phyloP scores from a whole-genome alignment of 164 flowering plant species.

The Pachysandra terminalis region DNA sequence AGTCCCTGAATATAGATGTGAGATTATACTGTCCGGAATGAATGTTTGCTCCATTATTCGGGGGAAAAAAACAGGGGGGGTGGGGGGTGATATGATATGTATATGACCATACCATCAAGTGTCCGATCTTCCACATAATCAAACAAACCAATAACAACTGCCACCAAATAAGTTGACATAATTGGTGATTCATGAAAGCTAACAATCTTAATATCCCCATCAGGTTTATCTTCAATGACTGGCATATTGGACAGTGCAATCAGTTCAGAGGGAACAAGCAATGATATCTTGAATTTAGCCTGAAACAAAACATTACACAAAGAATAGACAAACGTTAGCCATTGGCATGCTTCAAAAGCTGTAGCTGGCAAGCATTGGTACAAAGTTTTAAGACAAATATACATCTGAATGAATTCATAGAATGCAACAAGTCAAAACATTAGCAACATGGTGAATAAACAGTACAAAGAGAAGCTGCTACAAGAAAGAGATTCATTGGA shows the following conservation, averaged over 20 bases:
- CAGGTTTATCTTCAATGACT: slow-evolving; percentile 53
- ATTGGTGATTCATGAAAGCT: slow-evolving; percentile 79
- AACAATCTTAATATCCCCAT: slow-evolving; percentile 66
- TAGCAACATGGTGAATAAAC: slow-evolving; percentile 35
- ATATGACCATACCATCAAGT: slow-evolving; percentile 82
- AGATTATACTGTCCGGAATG: not conserved
- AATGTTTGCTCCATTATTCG: not conserved
- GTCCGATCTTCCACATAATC: slow-evolving; percentile 86
- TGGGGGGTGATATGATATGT: too few species aligned
- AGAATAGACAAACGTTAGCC: not conserved
- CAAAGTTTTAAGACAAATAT: not conserved
- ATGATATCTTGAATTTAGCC: slow-evolving; percentile 91
- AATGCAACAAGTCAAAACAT: slow-evolving; percentile 37
- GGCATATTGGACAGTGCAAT: slow-evolving; percentile 97
- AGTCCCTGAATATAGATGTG: slow-evolving; percentile 42
- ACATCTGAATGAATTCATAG: not conserved
- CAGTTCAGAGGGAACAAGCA: slow-evolving; percentile 77
- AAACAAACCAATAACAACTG: slow-evolving; percentile 89
- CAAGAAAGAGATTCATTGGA: too few species aligned
- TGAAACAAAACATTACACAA: slow-evolving; percentile 21
- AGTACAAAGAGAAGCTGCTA: too few species aligned
- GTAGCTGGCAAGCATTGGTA: not conserved
- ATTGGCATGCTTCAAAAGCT: not conserved
- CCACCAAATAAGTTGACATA: slow-evolving; percentile 98
- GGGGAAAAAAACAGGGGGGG: not conserved